Conservation (phyloP, 1,139 yeast species). For the Saccharomyces hybrid region DNA sequence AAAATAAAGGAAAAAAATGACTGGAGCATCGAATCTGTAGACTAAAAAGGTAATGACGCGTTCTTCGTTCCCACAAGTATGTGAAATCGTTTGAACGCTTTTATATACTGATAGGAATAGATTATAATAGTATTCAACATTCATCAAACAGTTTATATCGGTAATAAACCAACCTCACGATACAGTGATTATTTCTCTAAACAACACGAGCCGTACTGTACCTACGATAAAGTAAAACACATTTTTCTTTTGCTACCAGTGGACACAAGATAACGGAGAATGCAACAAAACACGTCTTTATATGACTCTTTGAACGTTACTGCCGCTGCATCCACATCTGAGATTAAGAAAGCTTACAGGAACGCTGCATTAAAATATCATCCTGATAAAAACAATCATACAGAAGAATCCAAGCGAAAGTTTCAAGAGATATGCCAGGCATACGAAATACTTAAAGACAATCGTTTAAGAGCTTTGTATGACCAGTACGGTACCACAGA, state of each 20-base stretch:
- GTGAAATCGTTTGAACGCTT: not conserved
- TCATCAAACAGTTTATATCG: not conserved
- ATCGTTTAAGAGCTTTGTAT: slow-evolving; percentile 46
- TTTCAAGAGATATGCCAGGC: slow-evolving; percentile 55
- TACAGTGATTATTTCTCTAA: not conserved
- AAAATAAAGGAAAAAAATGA: not conserved
- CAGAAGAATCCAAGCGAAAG: slow-evolving; percentile 48
- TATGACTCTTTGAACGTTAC: slow-evolving; percentile 30
- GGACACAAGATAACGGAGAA: slow-evolving; percentile 1
- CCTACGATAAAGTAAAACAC: not conserved
- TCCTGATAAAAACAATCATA: slow-evolving; percentile 58
- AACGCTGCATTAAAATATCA: slow-evolving; percentile 49
- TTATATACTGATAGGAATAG: not conserved
- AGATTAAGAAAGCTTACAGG: slow-evolving; percentile 58
- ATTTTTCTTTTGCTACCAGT: not conserved
- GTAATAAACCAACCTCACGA: not conserved
- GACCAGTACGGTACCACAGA: slow-evolving; percentile 52
- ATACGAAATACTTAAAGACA: slow-evolving; percentile 51
- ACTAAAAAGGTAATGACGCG: not conserved
- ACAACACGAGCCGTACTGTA: not conserved
- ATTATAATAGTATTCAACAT: not conserved
- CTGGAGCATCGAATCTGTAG: not conserved
- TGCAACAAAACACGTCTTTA: slow-evolving; percentile 18
- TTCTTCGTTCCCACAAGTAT: not conserved
- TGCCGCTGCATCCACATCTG: slow-evolving; percentile 34